A percentile compares a stretch with the other conserved stretches of the same genome.
Conservation (phyloP, 805 yeast species). For the Yarrowia sp. region DNA sequence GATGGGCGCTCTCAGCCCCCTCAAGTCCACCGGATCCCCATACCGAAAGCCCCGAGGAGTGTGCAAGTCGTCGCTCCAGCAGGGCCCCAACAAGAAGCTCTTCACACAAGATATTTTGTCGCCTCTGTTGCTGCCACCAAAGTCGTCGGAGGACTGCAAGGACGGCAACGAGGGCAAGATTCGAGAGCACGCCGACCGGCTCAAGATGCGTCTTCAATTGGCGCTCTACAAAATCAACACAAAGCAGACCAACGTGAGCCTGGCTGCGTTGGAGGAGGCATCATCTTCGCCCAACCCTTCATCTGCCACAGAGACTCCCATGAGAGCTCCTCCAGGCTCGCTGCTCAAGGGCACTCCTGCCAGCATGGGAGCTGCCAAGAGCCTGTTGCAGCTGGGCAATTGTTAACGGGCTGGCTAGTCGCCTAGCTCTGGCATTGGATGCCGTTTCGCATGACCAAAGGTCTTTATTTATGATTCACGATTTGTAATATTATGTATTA, state of each 20-base stretch:
- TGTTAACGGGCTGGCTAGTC: not conserved
- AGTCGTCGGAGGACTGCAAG: not conserved
- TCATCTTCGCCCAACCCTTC: not conserved
- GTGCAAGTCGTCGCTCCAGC: not conserved
- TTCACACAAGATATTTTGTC: constrained; percentile 19
- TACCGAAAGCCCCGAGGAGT: constrained; percentile 19
- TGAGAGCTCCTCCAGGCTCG: constrained; percentile 18
- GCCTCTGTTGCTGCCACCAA: constrained; percentile 19
- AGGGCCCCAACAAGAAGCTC: constrained; percentile 16
- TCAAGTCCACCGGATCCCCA: constrained; percentile 23
- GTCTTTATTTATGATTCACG: constrained; percentile 24
- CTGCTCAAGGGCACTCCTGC: constrained; percentile 22
- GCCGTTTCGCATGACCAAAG: constrained; percentile 2
- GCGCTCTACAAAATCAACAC: constrained; percentile 25
- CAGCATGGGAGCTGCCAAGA: constrained; percentile 19
- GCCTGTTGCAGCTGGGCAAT: constrained; percentile 14
- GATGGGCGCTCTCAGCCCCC: constrained; percentile 19
- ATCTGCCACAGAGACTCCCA: constrained; percentile 15
- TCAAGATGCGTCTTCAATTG: constrained; percentile 23
- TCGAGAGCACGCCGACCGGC: constrained; percentile 14
- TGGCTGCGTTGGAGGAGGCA: not conserved
- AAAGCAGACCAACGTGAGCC: constrained; percentile 14
- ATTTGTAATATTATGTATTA: constrained; percentile 18
- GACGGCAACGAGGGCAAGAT: constrained; percentile 17
- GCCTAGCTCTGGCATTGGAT: not conserved